Evolutionary conservation across 257 asterid genomes (phyloP), one percentile per base, ranked within the genome.

Genomic region (Lavandula angustifolia): DNA sequence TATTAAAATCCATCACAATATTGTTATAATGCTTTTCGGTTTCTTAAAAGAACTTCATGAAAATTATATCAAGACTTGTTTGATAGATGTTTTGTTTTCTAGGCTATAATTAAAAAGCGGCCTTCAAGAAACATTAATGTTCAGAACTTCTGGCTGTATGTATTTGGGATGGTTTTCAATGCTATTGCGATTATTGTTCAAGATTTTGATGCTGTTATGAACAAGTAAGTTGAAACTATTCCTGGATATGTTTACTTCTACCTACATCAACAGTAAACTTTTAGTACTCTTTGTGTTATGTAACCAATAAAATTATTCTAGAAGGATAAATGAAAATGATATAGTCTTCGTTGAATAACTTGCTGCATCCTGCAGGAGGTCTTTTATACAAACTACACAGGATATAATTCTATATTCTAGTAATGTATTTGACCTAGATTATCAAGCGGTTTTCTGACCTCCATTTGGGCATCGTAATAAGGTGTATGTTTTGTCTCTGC

Each of bases 61-160:
- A 49, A 53, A 5, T 40, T 37, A 7, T 49, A 61, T 40, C 64
- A 71, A 60, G 44, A 66, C 56, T 47, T 54, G 27, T 60, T 58
- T 67, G 31, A 75, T 60, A 27, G 48, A 72, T 71, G 59, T 60
- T 77, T 79, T 71, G 44, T 66, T 69, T 69, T 71, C 64, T 76
- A 94, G 99, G 94, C 96, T 70, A 89, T 94, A 65, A 83, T 94
- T 64, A 94, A 94, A 73, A 94, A 81, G 74, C 82, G 92, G 41
- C 96, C 97, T 75, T 90, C 97, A 11, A 94, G 99, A 84, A 94
- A 94, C 78, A 94, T 94, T 51, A 94, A 94, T 71, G 97, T 94
- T 66, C 99, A 94, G 83, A 94, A 94, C 84, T 87, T 94, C 83
- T 94, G 99, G 99, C 68, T 94, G 81, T 94, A 94, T 78, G 88